These are phyloP conservation scores for Cryptococcus neoformans DNA, from an alignment of 1,284 basidiomycete species.

Conservation along the genomic window DNA sequence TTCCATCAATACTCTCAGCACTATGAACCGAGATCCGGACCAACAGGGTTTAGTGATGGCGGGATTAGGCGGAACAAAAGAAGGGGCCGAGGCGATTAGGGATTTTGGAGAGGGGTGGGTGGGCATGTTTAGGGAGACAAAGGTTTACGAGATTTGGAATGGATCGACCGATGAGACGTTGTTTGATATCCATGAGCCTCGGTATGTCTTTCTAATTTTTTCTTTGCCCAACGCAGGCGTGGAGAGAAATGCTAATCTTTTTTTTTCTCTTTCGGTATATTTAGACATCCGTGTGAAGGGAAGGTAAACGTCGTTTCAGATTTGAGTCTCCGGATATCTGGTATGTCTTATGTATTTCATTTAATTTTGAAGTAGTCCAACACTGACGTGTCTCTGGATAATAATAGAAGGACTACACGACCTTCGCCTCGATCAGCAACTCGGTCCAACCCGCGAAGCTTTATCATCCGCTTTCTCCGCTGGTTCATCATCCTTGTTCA, in stretches of 20 bases:
- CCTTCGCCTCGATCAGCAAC: conserved; percentile 79
- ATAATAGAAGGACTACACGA: conserved; percentile 77
- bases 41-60: conserved; percentile 14
- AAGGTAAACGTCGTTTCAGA: conserved; percentile 84
- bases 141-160: conserved; percentile 84
- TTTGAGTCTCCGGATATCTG: conserved; percentile 71
- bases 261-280: too few relatives aligned
- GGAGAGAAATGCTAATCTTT: too few relatives aligned
- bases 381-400: not conserved
- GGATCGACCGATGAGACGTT: conserved; percentile 78
- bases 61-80: conserved; percentile 20
- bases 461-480: conserved; percentile 70
- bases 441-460: conserved; percentile 82
- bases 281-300: conserved; percentile 76
- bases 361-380: too few relatives aligned
- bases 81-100: conserved; percentile 50
- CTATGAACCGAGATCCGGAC: conserved; percentile 38
- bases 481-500: conserved; percentile 78
- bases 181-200: conserved; percentile 88
- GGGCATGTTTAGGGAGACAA: conserved; percentile 73
- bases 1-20: conserved; percentile 14
- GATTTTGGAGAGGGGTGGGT: conserved; percentile 85
- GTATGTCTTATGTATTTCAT: conserved; percentile 15
- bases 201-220: conserved; percentile 52
- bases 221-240: too few relatives aligned